Percentiles rank a stretch among this genome's conserved stretches.
These are phyloP conservation scores for Auriculariales sp. DNA, from an alignment of 768 basidiomycete species.

Conservation along the genomic window DNA sequence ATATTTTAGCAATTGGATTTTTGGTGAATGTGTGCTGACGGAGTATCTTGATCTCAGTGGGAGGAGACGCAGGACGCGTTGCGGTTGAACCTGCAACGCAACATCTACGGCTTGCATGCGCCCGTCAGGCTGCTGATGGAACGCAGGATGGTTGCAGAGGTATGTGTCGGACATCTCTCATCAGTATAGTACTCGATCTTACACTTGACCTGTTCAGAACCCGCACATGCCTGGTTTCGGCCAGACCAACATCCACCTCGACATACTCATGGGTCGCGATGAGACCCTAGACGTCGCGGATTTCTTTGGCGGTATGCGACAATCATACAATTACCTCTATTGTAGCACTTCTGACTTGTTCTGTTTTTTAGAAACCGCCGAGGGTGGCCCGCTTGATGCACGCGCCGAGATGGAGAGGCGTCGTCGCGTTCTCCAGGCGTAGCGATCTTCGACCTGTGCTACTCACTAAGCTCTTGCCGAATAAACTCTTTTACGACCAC, in stretches of 20 bases:
- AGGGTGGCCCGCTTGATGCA: constrained; percentile 35
- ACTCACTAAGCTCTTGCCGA: no score
- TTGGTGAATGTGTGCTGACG: no score
- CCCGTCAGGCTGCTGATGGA: constrained; percentile 92
- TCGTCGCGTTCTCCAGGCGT: constrained; percentile 18
- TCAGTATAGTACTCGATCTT: not conserved
- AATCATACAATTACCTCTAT: not conserved
- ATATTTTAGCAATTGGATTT: not conserved
- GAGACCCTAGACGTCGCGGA: constrained; percentile 67
- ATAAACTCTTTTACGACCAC: no score
- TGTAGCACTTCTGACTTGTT: not conserved
- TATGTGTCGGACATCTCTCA: constrained; percentile 23
- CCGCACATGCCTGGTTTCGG: constrained; percentile 50
- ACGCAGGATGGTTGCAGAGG: constrained; percentile 66
- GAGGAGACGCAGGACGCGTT: constrained; percentile 82
- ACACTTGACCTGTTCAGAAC: constrained; percentile 31
- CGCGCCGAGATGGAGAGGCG: constrained; percentile 59
- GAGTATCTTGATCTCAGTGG: no score
- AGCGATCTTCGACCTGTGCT: no score
- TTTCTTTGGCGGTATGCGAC: constrained; percentile 60
- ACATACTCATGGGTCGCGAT: constrained; percentile 88
- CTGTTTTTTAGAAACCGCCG: constrained; percentile 30
- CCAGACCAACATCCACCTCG: constrained; percentile 64
- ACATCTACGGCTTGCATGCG: constrained; percentile 73
- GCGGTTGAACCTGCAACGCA: constrained; percentile 70